Conservation (phyloP, 2,329 filamentous ascomycete species). For the Pezicula radicicola region DNA sequence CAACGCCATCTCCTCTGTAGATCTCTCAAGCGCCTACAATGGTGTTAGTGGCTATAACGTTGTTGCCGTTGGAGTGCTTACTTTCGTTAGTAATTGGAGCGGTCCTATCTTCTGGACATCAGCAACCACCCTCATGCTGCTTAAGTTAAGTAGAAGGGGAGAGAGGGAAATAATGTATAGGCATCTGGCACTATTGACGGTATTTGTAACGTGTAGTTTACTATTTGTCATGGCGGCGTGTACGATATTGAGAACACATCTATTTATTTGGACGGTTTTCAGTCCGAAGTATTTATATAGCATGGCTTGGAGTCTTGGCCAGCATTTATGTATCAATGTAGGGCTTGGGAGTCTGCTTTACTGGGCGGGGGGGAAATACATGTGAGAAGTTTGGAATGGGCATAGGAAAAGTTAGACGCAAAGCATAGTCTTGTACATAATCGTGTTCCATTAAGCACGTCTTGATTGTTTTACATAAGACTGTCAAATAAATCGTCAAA, state of each 20-base stretch:
- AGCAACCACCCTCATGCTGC: constrained; percentile 57
- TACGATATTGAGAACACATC: constrained; percentile 75
- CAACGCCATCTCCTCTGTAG: constrained; percentile 94
- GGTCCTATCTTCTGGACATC: constrained; percentile 85
- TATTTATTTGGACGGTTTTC: constrained; percentile 99
- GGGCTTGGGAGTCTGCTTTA: constrained; percentile 57
- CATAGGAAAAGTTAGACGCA: not conserved
- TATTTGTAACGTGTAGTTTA: constrained; percentile 65
- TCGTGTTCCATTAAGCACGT: not conserved
- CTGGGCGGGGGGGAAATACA: constrained; percentile 42
- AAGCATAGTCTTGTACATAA: not conserved
- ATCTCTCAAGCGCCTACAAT: constrained; percentile 93
- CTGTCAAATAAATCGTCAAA: constrained; percentile 72
- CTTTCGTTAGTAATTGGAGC: constrained; percentile 89
- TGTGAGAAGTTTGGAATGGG: constrained; percentile 3
- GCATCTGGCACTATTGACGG: constrained; percentile 64
- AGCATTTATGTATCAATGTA: constrained; percentile 75
- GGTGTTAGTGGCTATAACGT: constrained; percentile 81
- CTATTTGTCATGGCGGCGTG: constrained; percentile 85
- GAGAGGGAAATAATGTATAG: constrained; percentile 20
- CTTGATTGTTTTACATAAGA: constrained; percentile 38
- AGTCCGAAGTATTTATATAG: constrained; percentile 94
- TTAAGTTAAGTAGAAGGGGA: constrained; percentile 30
- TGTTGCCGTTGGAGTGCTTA: constrained; percentile 74
- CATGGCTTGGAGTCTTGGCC: constrained; percentile 81